Conservation (phyloP, 1,284 basidiomycete genomes). For the Cutaneotrichosporon sp. region DNA sequence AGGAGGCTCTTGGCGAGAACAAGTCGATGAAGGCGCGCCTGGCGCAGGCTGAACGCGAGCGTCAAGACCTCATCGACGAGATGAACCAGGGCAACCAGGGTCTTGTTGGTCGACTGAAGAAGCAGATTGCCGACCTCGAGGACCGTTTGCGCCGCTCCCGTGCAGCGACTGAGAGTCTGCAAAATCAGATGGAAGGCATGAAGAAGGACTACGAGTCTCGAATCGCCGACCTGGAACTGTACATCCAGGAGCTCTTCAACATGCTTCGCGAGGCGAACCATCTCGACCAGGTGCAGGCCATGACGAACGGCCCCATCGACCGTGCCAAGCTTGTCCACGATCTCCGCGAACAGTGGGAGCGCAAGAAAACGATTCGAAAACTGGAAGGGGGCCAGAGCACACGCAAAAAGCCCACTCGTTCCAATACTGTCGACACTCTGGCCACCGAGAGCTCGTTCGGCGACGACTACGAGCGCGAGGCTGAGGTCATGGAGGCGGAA, state of each 20-base stretch:
- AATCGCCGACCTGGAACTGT: constrained; percentile 79
- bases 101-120: constrained; percentile 74
- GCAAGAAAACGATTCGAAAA: constrained; percentile 76
- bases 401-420: constrained; percentile 3
- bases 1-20: constrained; percentile 72
- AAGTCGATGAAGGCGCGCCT: constrained; percentile 62
- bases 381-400: constrained; percentile 61
- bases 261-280: constrained; percentile 81
- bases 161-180: constrained; percentile 67
- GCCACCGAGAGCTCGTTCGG: constrained; percentile 6
- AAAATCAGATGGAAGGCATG: constrained; percentile 74
- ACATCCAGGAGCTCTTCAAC: constrained; percentile 88
- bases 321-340: constrained; percentile 73
- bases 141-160: constrained; percentile 73
- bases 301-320: constrained; percentile 58
- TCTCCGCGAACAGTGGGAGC: constrained; percentile 68
- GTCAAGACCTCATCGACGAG: constrained; percentile 64
- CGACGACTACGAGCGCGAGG: constrained; percentile 42
- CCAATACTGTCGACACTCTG: not conserved
- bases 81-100: constrained; percentile 74
- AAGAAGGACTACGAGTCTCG: constrained; percentile 78
- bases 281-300: constrained; percentile 63
- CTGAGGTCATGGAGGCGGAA: constrained; percentile 43
- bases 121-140: constrained; percentile 66
- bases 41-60: constrained; percentile 40